phyloP scores from a whole-genome alignment of 1,284 basidiomycete species.

The Rhodotorula glutinis region DNA sequence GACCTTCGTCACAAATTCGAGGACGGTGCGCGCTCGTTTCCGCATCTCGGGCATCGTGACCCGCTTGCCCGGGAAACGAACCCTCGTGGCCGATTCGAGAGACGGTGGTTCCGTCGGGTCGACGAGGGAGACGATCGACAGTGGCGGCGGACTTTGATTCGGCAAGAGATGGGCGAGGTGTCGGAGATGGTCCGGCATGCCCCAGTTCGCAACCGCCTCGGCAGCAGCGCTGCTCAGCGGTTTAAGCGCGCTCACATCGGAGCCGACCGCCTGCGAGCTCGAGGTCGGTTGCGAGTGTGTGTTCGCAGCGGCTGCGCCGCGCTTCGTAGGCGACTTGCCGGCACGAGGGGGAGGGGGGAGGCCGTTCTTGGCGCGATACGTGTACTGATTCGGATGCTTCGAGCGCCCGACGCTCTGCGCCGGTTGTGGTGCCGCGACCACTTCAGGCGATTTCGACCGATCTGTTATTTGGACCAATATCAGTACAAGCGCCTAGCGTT shows the following conservation, averaged over 20 bases:
- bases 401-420: constrained; percentile 30
- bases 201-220: constrained; percentile 61
- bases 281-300: too few relatives aligned
- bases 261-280: neutral
- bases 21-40: constrained; percentile 83
- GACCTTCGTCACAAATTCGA: constrained; percentile 70
- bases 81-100: constrained; percentile 81
- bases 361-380: constrained; percentile 55
- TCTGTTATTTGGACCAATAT: neutral
- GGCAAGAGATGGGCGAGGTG: constrained; percentile 84
- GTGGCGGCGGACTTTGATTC: constrained; percentile 65
- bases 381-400: constrained; percentile 59
- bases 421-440: neutral
- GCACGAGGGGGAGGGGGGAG: constrained; percentile 42
- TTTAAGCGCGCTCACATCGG: neutral
- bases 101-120: constrained; percentile 44
- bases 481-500: too few relatives aligned
- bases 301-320: constrained; percentile 33
- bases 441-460: neutral
- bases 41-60: constrained; percentile 96
- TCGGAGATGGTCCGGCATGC: constrained; percentile 87
- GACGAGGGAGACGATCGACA: constrained; percentile 60
- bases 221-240: neutral
- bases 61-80: constrained; percentile 89
- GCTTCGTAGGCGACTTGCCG: constrained; percentile 30